Base-by-base conservation (phyloP, 106 monocot genomes). In the Xerophyta viscosa region DNA sequence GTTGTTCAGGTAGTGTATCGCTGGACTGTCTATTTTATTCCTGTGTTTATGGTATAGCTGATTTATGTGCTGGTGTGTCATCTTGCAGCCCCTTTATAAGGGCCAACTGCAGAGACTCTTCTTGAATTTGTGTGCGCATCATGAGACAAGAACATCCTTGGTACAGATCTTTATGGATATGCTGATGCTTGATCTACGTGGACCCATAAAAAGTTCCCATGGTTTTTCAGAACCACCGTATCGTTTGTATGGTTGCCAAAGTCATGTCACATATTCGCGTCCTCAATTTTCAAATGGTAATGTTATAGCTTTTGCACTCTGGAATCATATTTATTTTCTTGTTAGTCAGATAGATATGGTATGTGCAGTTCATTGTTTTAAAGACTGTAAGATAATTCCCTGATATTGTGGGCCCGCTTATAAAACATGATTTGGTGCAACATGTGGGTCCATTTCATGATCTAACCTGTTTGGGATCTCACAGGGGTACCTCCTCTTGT, bases 241-340 rank as follows among this genome's bases (percentile, higher is more conserved):
- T 69, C 73, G 98, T 6, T 58, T 99, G 22, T 99, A 86, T 83
- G 86, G 69, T 27, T 83, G 86, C 52, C 98, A 90, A 61, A 86
- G 77, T 62, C 66, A 79, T 36, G 70, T 91, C 31, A 69, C 61
- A 44, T 99, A 99, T 64, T 99, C 98, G 23, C 89, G 98, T 18
- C 98, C 98, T 61, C 98, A 99, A 70, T 79, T 79, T 48, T 74
- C 74, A 21, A 71, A 86, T 77, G 98, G 98, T 99, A 90, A 59
- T 20, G 27, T 47, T 63, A 14, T 66, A 31, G 15, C 12, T 65
- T 41, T 41, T 15, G 20, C n/a, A n/a, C n/a, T n/a, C n/a, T n/a
- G n/a, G n/a, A 39, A 1, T 39, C 6, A 2, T 39, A 12, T 15
- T 39, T 39, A 39, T 2, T 7, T 39, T 39, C 15, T 2, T 36